Percentiles rank a stretch among this genome's conserved stretches.
Evolutionary conservation across 2,329 filamentous ascomycete species (phyloP).

Genomic region (Huntiella abstrusa): DNA sequence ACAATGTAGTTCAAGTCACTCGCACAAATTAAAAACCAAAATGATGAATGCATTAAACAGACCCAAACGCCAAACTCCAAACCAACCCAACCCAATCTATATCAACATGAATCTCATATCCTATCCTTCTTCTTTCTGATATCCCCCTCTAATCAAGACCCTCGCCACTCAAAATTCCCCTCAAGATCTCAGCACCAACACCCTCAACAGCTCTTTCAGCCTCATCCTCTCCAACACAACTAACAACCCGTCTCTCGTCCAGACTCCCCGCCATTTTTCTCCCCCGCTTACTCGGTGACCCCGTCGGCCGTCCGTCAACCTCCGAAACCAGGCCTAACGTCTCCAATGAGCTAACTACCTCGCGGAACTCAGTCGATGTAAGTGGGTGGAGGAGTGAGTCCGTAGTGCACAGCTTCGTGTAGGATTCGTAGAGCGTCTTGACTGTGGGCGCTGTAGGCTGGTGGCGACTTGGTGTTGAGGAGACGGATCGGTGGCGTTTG

Average conservation of each 20-base stretch:
- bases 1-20: not conserved
- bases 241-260: slow-evolving; percentile 64
- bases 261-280: slow-evolving; percentile 34
- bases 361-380: slow-evolving; percentile 80
- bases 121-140: not conserved
- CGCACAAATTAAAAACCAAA: not conserved
- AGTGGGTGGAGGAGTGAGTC: slow-evolving; percentile 83
- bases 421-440: slow-evolving; percentile 68
- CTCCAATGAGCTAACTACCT: slow-evolving; percentile 78
- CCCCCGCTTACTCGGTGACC: slow-evolving; percentile 53
- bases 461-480: slow-evolving; percentile 39
- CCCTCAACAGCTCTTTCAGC: slow-evolving; percentile 51
- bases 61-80: slow-evolving; percentile 1
- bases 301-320: slow-evolving; percentile 51
- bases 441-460: slow-evolving; percentile 53
- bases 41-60: not conserved
- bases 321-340: slow-evolving; percentile 61
- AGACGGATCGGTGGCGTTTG: slow-evolving; percentile 39
- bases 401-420: slow-evolving; percentile 61
- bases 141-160: slow-evolving; percentile 28
- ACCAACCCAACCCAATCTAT: not conserved
- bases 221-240: slow-evolving; percentile 64
- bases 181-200: slow-evolving; percentile 40
- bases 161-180: slow-evolving; percentile 42
- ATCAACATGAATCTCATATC: not conserved